phyloP scores from a whole-genome alignment of 169 alveolate species.

The Cryptosporidium xiaoi region DNA sequence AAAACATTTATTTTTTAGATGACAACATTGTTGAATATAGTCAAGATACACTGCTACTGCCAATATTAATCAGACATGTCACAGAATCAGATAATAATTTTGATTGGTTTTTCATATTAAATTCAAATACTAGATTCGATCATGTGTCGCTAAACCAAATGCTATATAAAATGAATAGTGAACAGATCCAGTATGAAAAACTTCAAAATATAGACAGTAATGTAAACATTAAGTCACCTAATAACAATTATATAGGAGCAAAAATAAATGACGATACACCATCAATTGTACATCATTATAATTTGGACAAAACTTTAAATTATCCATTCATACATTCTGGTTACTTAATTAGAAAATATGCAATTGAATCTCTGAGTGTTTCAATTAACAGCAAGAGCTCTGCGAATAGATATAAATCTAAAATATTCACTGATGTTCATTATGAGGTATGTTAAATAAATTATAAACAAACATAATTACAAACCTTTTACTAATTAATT shows the following conservation, averaged over 20 bases:
- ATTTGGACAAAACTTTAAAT: slow-evolving; percentile 31
- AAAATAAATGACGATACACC: slow-evolving; percentile 36
- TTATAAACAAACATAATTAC: neutral
- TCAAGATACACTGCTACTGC: slow-evolving; percentile 50
- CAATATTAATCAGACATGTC: slow-evolving; percentile 36
- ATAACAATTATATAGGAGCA: slow-evolving; percentile 49
- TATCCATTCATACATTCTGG: slow-evolving; percentile 70
- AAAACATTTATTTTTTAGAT: slow-evolving; percentile 23
- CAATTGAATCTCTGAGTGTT: slow-evolving; percentile 30
- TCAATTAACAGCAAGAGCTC: slow-evolving; percentile 10
- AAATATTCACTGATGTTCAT: slow-evolving; percentile 55
- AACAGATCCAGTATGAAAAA: slow-evolving; percentile 35
- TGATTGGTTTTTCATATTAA: slow-evolving; percentile 70
- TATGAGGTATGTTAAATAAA: slow-evolving; percentile 32
- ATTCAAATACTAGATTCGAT: slow-evolving; percentile 46
- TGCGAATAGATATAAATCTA: neutral
- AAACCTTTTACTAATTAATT: neutral
- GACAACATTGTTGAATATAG: slow-evolving; percentile 1
- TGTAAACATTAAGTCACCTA: slow-evolving; percentile 11
- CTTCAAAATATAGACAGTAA: slow-evolving; percentile 2
- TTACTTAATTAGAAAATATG: slow-evolving; percentile 42
- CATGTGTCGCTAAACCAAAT: slow-evolving; percentile 11
- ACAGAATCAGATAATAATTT: slow-evolving; percentile 23
- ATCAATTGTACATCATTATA: slow-evolving; percentile 68
- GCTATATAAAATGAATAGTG: slow-evolving; percentile 11